Evolutionary conservation across 208 protist species (phyloP), one percentile per base, ranked within the genome.

Genomic region (Trypanosomatidae sp.): DNA sequence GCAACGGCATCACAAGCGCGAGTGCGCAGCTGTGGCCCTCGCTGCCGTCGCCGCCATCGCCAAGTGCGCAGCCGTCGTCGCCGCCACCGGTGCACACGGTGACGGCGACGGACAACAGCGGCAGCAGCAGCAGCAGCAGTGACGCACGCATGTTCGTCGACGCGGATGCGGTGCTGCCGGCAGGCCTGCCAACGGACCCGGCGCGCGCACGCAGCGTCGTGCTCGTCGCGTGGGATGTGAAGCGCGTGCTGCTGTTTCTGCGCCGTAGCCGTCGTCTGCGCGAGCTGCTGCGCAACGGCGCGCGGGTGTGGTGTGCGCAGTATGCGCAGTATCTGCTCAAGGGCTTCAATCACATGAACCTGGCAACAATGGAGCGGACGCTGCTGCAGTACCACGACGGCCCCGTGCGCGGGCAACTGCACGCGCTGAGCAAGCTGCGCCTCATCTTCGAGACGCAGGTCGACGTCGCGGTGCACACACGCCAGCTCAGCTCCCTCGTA

Each of bases 321-420:
- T 94, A 94, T 61, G 85, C 85, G 3, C 81, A 95, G 75, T 95
- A 94, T 66, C 66, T 95, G 8, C 50, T 93, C 30, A 73, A 72
- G 26, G 87, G 87, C 11, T 92, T 88, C 54, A 88, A 87, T 48
- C 66, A 88, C 62, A 40, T 72, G 27, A 71, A 86, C 55, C 61
- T 90, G 7, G 61, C 66, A 24, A 83, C 71, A 24, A 87, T 94
- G 68, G 85, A 93, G 59, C 70, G 80, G 4, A 87, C 86, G 19
- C 52, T 88, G 19, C 48, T 91, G 56, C 75, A 85, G 53, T 92
- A 82, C 52, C 74, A 88, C 63, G 79, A 73, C n/a, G 69, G 68
- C 6, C 71, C 80, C 4, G 43, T 68, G 18, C 72, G 85, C 32
- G 39, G 42, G 6, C 32, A 66, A 15, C 65, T 92, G 56, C 60